A percentile compares a stretch with the other conserved stretches of the same genome.
Evolutionary conservation across 106 monocot species (phyloP).

Genomic region (Iris macrosiphon): DNA sequence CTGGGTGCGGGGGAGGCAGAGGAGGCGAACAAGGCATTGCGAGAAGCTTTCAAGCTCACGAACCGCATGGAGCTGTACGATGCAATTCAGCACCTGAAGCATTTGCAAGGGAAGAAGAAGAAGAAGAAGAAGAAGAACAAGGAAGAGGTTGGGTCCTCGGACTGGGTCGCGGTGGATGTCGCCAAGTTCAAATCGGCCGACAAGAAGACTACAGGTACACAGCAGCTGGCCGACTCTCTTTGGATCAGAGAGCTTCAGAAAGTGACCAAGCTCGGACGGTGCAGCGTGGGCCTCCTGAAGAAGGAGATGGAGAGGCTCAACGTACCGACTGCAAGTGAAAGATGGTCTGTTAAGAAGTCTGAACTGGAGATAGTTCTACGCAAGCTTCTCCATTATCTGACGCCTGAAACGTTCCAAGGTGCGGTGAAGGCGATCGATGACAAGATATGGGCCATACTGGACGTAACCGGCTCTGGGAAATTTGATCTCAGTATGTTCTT

Average conservation of each 20-base stretch:
- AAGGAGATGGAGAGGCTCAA: conserved; percentile 15
- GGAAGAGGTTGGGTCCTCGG: neutral
- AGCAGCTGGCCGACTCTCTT: conserved; percentile 16
- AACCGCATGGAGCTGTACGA: conserved; percentile 24
- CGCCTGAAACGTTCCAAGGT: conserved; percentile 17
- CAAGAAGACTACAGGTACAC: conserved; percentile 5
- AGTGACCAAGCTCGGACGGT: conserved; percentile 16
- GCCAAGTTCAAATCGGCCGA: conserved; percentile 12
- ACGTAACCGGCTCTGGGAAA: conserved; percentile 16
- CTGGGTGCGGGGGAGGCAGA: too few relatives aligned
- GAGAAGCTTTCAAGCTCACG: conserved; percentile 20
- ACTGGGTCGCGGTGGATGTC: conserved; percentile 14
- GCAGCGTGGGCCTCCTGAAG: conserved; percentile 6
- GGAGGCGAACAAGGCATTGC: conserved; percentile 13
- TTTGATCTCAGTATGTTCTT: conserved; percentile 33
- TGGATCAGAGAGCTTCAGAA: conserved; percentile 27
- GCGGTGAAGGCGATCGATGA: conserved; percentile 21
- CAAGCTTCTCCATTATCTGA: conserved; percentile 19
- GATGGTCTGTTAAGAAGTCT: conserved; percentile 17
- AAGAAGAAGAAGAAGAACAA: too few relatives aligned
- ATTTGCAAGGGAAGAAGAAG: conserved; percentile 4
- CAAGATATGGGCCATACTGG: conserved; percentile 24
- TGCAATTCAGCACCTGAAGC: conserved; percentile 19
- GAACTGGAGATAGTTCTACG: conserved; percentile 25
- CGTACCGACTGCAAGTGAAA: neutral